Base-by-base conservation (phyloP, 2,329 filamentous ascomycete species). In the Thielaviopsis cerberus region DNA sequence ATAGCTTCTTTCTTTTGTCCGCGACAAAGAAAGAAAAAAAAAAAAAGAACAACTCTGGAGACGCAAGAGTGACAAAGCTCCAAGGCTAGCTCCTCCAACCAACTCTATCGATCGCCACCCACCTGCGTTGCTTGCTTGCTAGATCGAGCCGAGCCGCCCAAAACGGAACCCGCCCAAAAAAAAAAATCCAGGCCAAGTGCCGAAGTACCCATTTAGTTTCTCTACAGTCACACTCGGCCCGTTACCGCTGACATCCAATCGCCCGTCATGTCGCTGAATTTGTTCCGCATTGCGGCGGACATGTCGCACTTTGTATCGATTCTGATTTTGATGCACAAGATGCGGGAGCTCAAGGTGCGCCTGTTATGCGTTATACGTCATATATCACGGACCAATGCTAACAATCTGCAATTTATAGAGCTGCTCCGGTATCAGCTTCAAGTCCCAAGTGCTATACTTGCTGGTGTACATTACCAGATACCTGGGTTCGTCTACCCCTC, bases 361-460 rank as follows among this genome's bases (percentile, higher is more conserved):
- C 45, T 7, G 41, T 5, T n/a, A 20, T 48, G n/a, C 22, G 10
- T 22, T 22, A 7, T 3, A 22, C 41, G n/a, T 17, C 5, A 10
- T 22, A 15, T 20, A 51, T 56, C 34, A 27, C 52, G 55, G 23
- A 55, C 48, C 55, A 37, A 53, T 52, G 30, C 30, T 41, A 55
- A 55, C 37, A 11, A 22, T 30, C 24, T 26, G 11, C 23, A 30
- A 22, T 62, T 64, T 54, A 22, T 27, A 96, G 91, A 96, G 90
- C 76, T 95, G 90, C 70, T 85, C 91, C 50, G 92, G 92, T 65
- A 91, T 98, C 72, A 98, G 92, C 17, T 97, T 98, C 80, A 98
- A 98, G 71, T 96, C 91, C 62, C 92, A 98, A 78, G 88, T 84
- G 55, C 79, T 98, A 59, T 98, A 98, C 73, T 76, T 97, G 64